Percentiles rank a stretch among this genome's conserved stretches.
Conservation (phyloP, 441 rosid species). For the Melastoma candidum region DNA sequence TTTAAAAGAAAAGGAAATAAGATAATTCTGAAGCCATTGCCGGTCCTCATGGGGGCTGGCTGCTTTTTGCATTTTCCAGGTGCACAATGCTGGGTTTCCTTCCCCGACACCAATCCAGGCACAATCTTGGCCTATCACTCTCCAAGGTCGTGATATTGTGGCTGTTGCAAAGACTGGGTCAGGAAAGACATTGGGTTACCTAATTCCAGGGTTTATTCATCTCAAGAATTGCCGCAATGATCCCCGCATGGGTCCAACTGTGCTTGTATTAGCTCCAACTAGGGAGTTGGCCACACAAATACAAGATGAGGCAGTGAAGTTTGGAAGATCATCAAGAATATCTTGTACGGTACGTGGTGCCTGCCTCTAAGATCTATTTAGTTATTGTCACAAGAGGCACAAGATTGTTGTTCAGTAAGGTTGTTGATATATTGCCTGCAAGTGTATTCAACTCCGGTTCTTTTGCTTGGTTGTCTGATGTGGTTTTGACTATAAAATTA, state of each 20-base stretch:
- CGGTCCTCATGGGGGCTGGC: constrained; percentile 40
- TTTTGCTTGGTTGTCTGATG: no score
- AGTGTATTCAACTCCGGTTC: no score
- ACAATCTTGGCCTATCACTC: constrained; percentile 96
- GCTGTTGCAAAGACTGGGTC: constrained; percentile 99
- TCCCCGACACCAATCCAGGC: constrained; percentile 99
- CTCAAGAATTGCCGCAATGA: constrained; percentile 58
- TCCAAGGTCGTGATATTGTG: constrained; percentile 88
- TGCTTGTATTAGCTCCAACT: constrained; percentile 89
- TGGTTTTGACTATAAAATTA: no score
- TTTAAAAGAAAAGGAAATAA: constrained; percentile 26
- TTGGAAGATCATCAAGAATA: constrained; percentile 87
- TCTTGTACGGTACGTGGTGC: constrained; percentile 63
- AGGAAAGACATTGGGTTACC: constrained; percentile 96
- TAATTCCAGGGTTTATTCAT: constrained; percentile 79
- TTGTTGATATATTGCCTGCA: no score
- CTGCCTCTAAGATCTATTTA: neutral
- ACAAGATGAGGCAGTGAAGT: constrained; percentile 86
- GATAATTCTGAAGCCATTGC: constrained; percentile 39
- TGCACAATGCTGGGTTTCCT: constrained; percentile 82
- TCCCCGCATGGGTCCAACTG: constrained; percentile 85
- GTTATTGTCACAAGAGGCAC: no score
- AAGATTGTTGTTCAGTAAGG: no score
- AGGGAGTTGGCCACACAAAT: constrained; percentile 99
- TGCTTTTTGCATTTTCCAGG: constrained; percentile 78